Conservation (phyloP, 2,329 filamentous ascomycete genomes). For the Apiospora aurea region DNA sequence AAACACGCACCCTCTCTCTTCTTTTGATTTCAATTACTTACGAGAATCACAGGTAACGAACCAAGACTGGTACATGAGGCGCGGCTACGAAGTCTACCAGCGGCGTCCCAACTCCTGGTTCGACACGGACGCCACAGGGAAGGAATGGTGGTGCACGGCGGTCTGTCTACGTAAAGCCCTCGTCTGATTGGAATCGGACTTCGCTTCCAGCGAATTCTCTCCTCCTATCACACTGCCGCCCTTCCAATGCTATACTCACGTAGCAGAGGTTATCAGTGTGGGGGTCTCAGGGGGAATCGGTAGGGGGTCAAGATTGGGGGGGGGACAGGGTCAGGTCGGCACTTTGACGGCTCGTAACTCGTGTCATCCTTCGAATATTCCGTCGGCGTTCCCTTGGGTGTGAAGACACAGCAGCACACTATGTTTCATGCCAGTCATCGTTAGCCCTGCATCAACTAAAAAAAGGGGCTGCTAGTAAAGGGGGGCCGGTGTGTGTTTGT, state of each 20-base stretch:
- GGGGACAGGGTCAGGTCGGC: background rate
- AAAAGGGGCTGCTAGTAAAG: background rate
- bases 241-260: background rate
- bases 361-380: background rate
- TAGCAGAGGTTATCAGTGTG: background rate
- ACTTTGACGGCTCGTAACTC: background rate
- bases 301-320: background rate
- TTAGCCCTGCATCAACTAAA: background rate
- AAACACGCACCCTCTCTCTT: background rate
- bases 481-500: background rate
- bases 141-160: slow-evolving; percentile 29
- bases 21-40: slow-evolving; percentile 14
- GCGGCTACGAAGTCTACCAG: slow-evolving; percentile 35
- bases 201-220: too few relatives aligned
- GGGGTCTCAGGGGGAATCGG: background rate
- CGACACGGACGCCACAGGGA: slow-evolving; percentile 35
- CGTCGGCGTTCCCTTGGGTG: background rate
- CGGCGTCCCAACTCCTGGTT: slow-evolving; percentile 30
- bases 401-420: background rate
- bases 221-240: background rate
- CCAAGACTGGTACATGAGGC: slow-evolving; percentile 37
- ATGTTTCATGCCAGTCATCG: background rate
- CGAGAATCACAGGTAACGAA: slow-evolving; percentile 30
- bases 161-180: slow-evolving; percentile 34
- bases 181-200: background rate